Percentiles rank a stretch among this genome's conserved stretches.
phyloP scores from a whole-genome alignment of 2,329 filamentous ascomycete genomes.

The Colletotrichum abscissum region DNA sequence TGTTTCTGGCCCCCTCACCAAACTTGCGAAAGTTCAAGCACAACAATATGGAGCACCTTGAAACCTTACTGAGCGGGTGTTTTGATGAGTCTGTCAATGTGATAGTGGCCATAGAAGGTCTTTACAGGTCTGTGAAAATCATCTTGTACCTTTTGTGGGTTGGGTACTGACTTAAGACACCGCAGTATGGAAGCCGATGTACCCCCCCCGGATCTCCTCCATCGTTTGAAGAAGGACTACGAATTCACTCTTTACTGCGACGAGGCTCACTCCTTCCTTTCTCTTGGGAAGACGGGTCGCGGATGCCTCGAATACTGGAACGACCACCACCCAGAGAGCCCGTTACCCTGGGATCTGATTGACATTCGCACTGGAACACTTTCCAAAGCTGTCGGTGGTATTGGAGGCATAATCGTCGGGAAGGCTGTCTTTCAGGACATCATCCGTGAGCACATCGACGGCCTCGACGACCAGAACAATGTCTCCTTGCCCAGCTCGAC shows the following conservation, averaged over 20 bases:
- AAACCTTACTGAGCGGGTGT: constrained; percentile 6
- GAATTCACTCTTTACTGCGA: constrained; percentile 35
- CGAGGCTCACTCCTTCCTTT: constrained; percentile 35
- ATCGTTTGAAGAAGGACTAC: constrained; percentile 26
- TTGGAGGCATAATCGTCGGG: constrained; percentile 33
- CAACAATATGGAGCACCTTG: constrained; percentile 27
- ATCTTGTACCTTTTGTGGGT: too few relatives aligned
- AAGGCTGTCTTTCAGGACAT: constrained; percentile 3
- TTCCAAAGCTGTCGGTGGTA: constrained; percentile 33
- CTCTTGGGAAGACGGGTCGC: constrained; percentile 31
- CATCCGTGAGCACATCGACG: neutral
- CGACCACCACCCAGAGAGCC: constrained; percentile 19
- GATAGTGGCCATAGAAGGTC: constrained; percentile 28
- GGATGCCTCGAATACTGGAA: constrained; percentile 37
- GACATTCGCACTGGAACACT: constrained; percentile 36
- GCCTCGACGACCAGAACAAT: neutral
- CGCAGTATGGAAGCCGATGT: constrained; percentile 10
- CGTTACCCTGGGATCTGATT: constrained; percentile 25
- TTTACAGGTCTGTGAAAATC: constrained; percentile 17
- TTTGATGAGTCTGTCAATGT: constrained; percentile 4
- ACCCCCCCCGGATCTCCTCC: neutral
- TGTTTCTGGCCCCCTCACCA: constrained; percentile 14
- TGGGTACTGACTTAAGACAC: neutral
- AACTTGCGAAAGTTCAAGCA: constrained; percentile 25
- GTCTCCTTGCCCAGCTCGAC: constrained; percentile 20